Conservation (phyloP, 1,139 yeast species). For the Yamadazyma siamensis region DNA sequence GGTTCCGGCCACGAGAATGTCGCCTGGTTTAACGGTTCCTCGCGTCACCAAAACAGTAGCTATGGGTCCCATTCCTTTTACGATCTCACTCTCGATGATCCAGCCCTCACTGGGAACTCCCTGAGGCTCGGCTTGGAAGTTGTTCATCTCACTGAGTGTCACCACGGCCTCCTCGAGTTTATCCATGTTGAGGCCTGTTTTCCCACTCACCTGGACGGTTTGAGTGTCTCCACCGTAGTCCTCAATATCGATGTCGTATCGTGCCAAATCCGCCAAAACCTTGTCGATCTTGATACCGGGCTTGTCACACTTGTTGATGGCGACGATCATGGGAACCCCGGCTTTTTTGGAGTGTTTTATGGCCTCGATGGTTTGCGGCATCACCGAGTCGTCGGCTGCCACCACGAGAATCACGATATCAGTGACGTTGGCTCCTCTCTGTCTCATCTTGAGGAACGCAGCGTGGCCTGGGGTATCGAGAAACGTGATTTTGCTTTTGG, state of each 20-base stretch:
- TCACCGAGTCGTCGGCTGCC: slow-evolving; percentile 97
- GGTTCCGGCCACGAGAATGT: slow-evolving; percentile 74
- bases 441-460: slow-evolving; percentile 93
- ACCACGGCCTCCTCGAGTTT: slow-evolving; percentile 86
- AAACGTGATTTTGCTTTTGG: slow-evolving; percentile 78
- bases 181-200: slow-evolving; percentile 80
- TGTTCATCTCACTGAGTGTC: slow-evolving; percentile 79
- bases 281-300: slow-evolving; percentile 68
- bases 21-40: slow-evolving; percentile 73
- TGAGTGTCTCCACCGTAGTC: slow-evolving; percentile 96
- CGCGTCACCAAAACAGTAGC: slow-evolving; percentile 82
- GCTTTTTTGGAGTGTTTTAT: slow-evolving; percentile 86
- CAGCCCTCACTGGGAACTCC: slow-evolving; percentile 75
- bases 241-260: slow-evolving; percentile 80
- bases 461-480: slow-evolving; percentile 99
- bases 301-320: slow-evolving; percentile 89
- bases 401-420: slow-evolving; percentile 91
- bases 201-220: slow-evolving; percentile 82
- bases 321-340: slow-evolving; percentile 85
- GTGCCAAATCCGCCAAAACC: slow-evolving; percentile 74
- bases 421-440: slow-evolving; percentile 92
- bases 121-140: slow-evolving; percentile 62
- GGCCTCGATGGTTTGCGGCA: slow-evolving; percentile 97
- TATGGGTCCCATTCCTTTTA: slow-evolving; percentile 79
- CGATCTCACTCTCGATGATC: slow-evolving; percentile 81